A percentile compares a stretch with the other conserved stretches of the same genome.
These are phyloP conservation scores for Lolium multiflorum DNA, from an alignment of 176 grass and related monocot species.

Conservation along the genomic window DNA sequence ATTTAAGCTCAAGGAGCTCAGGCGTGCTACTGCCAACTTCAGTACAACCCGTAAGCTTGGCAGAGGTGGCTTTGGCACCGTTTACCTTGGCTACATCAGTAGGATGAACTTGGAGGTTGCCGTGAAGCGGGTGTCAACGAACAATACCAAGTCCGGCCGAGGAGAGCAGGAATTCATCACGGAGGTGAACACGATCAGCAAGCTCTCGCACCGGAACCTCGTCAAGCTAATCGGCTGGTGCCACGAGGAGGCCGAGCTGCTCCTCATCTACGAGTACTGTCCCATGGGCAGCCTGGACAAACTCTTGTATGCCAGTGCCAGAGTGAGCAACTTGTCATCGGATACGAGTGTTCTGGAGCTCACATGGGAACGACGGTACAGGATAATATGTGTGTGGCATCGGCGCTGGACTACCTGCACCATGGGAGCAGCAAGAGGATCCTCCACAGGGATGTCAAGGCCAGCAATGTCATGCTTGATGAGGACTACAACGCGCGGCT, in stretches of 20 bases:
- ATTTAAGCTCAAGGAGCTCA: conserved; percentile 53
- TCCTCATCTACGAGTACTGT: background rate
- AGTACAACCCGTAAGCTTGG: conserved; percentile 34
- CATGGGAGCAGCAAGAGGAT: conserved; percentile 57
- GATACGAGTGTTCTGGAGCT: background rate
- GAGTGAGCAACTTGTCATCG: too few relatives aligned
- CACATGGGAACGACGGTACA: conserved; percentile 52
- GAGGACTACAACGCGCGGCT: conserved; percentile 44
- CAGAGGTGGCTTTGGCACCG: conserved; percentile 51
- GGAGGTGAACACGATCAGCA: conserved; percentile 15
- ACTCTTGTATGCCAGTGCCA: background rate
- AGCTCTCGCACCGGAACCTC: background rate
- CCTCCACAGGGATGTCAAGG: conserved; percentile 67
- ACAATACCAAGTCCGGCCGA: background rate
- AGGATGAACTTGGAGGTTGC: conserved; percentile 48
- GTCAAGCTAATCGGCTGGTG: conserved; percentile 11
- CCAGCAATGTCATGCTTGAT: conserved; percentile 73
- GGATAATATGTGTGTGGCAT: conserved; percentile 48
- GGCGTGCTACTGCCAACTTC: conserved; percentile 40
- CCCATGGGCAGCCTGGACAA: conserved; percentile 21
- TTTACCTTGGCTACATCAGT: conserved; percentile 43
- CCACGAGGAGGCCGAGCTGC: background rate
- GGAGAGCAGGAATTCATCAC: background rate
- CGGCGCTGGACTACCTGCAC: conserved; percentile 60
- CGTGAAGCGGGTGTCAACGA: conserved; percentile 48